Base-by-base conservation (phyloP, 2,329 filamentous ascomycete species). In the Leptodontidium sp. region DNA sequence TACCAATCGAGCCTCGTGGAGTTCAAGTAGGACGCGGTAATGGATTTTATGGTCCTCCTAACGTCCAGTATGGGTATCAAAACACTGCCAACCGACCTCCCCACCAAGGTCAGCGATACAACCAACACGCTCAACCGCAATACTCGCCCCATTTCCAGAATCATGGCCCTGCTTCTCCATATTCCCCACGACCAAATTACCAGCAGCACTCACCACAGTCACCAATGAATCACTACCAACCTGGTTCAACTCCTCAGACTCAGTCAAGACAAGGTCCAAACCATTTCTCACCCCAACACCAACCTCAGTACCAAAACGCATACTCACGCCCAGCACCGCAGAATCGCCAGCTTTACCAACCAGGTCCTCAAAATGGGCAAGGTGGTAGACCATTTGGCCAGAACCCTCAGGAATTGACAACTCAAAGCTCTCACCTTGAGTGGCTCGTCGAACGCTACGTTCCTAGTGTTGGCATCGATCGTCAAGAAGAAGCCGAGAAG, bases 401-500 rank as follows among this genome's bases (percentile, higher is more conserved):
- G 2, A 73, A 57, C 53, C 29, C 70, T 9, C 84, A 87, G 43
- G 84, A 88, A 57, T 70, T 88, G 15, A 77, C 79, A n/a, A 77
- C 77, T 1, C 87, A 90, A 75, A 79, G 81, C 11, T 76, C 77
- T 17, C 75, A 85, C 15, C 81, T 90, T 15, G 85, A 89, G 26
- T 74, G 75, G 0, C 78, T 90, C 1, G 84, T 84, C 68, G 70
- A 78, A 65, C 64, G 74, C 58, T 61, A 61, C 64, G 69, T 77
- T 69, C 29, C 78, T n/a, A 63, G 67, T 57, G 71, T 76, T 47
- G 88, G 91, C 72, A 93, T 95, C 70, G 85, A 84, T 47, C 76
- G 80, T 0, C 79, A 81, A 0, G 93, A 96, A 73, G 86, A 91
- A 63, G 81, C 84, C 2, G 85, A 90, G 72, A 97, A 96, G 76